Evolutionary conservation across 2,329 filamentous ascomycete species (phyloP), one percentile per base, ranked within the genome.

Genomic region (Neofusicoccum cordaticola): DNA sequence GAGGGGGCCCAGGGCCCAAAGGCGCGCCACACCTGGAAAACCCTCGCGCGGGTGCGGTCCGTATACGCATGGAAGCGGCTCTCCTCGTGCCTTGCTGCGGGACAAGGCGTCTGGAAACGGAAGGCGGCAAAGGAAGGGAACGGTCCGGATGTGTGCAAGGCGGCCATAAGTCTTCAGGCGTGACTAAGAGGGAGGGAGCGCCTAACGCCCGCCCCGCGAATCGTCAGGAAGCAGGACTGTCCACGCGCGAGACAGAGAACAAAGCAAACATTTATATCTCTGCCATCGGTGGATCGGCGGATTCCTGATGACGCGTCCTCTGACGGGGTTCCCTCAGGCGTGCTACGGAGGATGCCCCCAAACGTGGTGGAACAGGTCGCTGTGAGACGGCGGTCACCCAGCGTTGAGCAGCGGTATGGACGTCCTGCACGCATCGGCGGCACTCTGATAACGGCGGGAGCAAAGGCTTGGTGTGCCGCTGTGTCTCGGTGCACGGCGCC

Each of bases 261-360:
- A n/a, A 56, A 27, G 52, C 52, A 56, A 15, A 42, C 17, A 56
- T 56, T 42, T 56, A 56, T 56, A 56, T 44, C 35, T n/a, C 17
- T 22, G 13, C 17, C 4, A n/a, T 52, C 35, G 13, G 37, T 41
- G 39, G 19, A 56, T 42, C 19, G 52, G 13, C 13, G 48, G 34
- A 13, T 9, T 8, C 8, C 7, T 9, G 37, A 27, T 56, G 52
- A 27, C 52, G 52, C 52, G 52, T 42, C 37, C 13, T 42, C 37
- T 13, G 5, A 39, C 27, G 17, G 31, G 51, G 41, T 41, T 17
- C 1, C 19, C 35, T 53, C 35, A 41, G 17, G 51, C 50, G 9
- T 22, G n/a, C 15, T 12, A 19, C 19, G 35, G 51, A 37, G 19
- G 22, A 13, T 42, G 50, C 35, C 42, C 22, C 11, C 52, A 42